These are phyloP conservation scores for Linnemannia exigua DNA, from an alignment of 192 early-diverging fungal species.

Conservation along the genomic window DNA sequence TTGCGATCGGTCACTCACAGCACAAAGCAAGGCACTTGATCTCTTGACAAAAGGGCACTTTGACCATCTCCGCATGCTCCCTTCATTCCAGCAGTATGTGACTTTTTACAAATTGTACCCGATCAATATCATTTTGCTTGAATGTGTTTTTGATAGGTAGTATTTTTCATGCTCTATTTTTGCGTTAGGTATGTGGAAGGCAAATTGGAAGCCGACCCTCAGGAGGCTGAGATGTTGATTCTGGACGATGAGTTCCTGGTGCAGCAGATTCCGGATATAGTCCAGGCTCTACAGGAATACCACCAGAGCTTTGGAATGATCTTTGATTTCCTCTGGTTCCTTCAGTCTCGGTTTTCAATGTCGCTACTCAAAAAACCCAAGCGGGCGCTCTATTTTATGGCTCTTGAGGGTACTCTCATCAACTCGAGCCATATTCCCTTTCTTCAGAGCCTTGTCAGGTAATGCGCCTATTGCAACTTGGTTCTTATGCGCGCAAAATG, in stretches of 20 bases:
- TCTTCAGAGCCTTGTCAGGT: constrained; percentile 61
- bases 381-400: constrained; percentile 77
- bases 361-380: constrained; percentile 66
- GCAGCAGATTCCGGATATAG: constrained; percentile 62
- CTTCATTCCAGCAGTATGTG: constrained; percentile 72
- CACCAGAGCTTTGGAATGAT: constrained; percentile 73
- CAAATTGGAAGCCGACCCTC: constrained; percentile 52
- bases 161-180: constrained; percentile 1
- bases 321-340: constrained; percentile 66
- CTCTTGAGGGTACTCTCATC: constrained; percentile 59
- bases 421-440: constrained; percentile 51
- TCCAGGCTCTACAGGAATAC: constrained; percentile 65
- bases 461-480: too few relatives aligned
- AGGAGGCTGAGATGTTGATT: constrained; percentile 63
- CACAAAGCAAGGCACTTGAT: constrained; percentile 33
- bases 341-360: constrained; percentile 71
- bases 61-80: constrained; percentile 78
- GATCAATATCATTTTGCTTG: too few relatives aligned
- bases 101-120: too few relatives aligned
- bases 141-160: too few relatives aligned
- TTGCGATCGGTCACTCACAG: constrained; percentile 34
- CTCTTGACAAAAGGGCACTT: constrained; percentile 66
- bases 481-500: too few relatives aligned
- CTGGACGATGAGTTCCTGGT: constrained; percentile 72
- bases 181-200: constrained; percentile 28